phyloP scores from a whole-genome alignment of 192 early-diverging fungal genomes.

The Entomortierella lignicola region DNA sequence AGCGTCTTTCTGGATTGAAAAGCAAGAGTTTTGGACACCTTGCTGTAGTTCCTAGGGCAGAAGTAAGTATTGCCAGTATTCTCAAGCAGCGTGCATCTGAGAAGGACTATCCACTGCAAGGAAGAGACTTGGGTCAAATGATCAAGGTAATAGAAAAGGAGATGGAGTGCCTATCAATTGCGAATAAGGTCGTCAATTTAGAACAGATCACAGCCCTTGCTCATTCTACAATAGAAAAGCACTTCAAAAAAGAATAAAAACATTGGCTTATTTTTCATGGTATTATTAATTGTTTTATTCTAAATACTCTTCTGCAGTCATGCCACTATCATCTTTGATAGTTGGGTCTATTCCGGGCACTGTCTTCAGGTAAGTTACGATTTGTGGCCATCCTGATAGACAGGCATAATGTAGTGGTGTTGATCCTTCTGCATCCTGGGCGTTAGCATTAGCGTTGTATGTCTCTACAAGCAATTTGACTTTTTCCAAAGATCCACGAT shows the following conservation, averaged over 20 bases:
- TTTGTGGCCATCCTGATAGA: conserved; percentile 39
- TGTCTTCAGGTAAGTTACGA: conserved; percentile 21
- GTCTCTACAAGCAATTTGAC: conserved; percentile 55
- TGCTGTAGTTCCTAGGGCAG: conserved; percentile 9
- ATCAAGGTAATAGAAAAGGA: conserved; percentile 7
- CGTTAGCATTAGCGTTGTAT: conserved; percentile 46
- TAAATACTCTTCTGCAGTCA: conserved; percentile 31
- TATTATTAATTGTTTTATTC: conserved; percentile 9
- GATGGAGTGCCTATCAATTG: conserved; percentile 18
- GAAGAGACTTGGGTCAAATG: conserved; percentile 13
- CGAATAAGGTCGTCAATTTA: conserved; percentile 16
- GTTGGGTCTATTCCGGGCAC: conserved; percentile 25
- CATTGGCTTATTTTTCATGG: too few relatives aligned
- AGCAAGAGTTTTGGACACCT: conserved; percentile 10
- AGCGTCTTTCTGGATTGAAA: conserved; percentile 12
- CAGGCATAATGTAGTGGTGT: conserved; percentile 44
- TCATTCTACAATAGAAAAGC: not conserved
- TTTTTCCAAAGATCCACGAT: conserved; percentile 60
- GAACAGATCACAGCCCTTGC: conserved; percentile 14
- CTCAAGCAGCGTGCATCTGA: conserved; percentile 10
- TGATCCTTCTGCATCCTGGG: conserved; percentile 40
- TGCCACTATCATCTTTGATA: conserved; percentile 29
- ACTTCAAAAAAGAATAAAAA: not conserved
- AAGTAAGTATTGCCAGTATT: conserved; percentile 19
- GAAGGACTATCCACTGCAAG: not conserved